Percentiles rank a stretch among this genome's conserved stretches.
Evolutionary conservation across 2,329 filamentous ascomycete species (phyloP).

Genomic region (Cordyceps fumosorosea): DNA sequence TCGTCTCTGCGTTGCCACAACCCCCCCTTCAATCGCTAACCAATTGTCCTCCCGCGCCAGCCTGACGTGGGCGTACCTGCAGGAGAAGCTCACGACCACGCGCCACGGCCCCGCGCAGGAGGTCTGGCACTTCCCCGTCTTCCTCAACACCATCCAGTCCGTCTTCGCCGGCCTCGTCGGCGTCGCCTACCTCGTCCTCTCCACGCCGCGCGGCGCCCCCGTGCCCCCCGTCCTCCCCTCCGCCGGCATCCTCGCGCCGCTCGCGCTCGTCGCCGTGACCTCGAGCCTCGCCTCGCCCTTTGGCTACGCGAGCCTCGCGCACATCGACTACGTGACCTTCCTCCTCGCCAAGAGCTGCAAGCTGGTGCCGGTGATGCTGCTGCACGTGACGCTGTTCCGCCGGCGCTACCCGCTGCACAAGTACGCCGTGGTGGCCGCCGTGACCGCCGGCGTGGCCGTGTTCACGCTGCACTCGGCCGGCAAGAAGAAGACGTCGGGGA

Average conservation of each 20-base stretch:
- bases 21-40: no score
- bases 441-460: slow-evolving; percentile 86
- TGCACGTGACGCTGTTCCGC: slow-evolving; percentile 88
- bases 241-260: slow-evolving; percentile 63
- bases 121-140: slow-evolving; percentile 87
- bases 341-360: slow-evolving; percentile 98
- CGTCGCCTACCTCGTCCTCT: slow-evolving; percentile 67
- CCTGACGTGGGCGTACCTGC: slow-evolving; percentile 90
- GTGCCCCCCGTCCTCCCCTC: slow-evolving; percentile 70
- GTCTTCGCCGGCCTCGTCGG: slow-evolving; percentile 79
- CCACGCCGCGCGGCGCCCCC: slow-evolving; percentile 41
- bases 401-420: slow-evolving; percentile 91
- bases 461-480: slow-evolving; percentile 82
- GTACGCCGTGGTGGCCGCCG: slow-evolving; percentile 85
- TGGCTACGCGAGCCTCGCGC: slow-evolving; percentile 83
- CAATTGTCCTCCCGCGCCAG: slow-evolving; percentile 34
- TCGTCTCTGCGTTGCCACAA: not conserved
- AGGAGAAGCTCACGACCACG: slow-evolving; percentile 95
- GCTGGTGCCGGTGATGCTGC: slow-evolving; percentile 94
- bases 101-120: slow-evolving; percentile 67
- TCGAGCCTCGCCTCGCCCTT: slow-evolving; percentile 89
- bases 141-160: slow-evolving; percentile 94
- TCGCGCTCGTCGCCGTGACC: slow-evolving; percentile 80
- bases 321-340: slow-evolving; percentile 98
- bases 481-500: slow-evolving; percentile 35